Conservation (phyloP, 306 rosid species). For the Erythrophleum fordii region DNA sequence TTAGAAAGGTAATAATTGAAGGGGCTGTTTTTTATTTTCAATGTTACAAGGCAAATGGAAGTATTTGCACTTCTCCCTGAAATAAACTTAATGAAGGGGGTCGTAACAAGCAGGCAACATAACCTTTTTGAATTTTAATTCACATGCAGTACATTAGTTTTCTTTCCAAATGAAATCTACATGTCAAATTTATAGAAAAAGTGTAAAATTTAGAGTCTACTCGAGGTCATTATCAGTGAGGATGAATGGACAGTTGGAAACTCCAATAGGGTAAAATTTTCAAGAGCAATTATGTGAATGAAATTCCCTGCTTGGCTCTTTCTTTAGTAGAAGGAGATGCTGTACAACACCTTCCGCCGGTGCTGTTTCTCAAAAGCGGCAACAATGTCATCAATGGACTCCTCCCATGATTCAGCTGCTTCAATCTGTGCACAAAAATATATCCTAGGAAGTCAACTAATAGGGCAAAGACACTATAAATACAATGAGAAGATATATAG, state of each 20-base stretch:
- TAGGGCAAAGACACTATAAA: background rate
- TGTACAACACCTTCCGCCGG: slow-evolving; percentile 77
- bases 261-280: background rate
- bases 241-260: background rate
- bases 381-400: slow-evolving; percentile 75
- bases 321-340: slow-evolving; percentile 77
- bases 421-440: slow-evolving; percentile 59
- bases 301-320: background rate
- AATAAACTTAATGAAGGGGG: background rate
- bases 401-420: slow-evolving; percentile 89
- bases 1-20: too few relatives aligned
- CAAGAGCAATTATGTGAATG: background rate
- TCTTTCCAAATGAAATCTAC: slow-evolving; percentile 14
- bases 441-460: slow-evolving; percentile 9
- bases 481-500: background rate
- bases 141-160: background rate
- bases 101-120: slow-evolving; percentile 4
- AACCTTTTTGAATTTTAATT: slow-evolving; percentile 15
- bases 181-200: slow-evolving; percentile 16
- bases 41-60: background rate
- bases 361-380: slow-evolving; percentile 74
- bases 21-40: too few relatives aligned
- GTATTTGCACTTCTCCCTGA: background rate
- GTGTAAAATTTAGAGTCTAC: background rate
- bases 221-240: slow-evolving; percentile 5